Evolutionary conservation across 305 asterid genomes (phyloP), one percentile per base, ranked within the genome.

Genomic region (Solanum hybrid): DNA sequence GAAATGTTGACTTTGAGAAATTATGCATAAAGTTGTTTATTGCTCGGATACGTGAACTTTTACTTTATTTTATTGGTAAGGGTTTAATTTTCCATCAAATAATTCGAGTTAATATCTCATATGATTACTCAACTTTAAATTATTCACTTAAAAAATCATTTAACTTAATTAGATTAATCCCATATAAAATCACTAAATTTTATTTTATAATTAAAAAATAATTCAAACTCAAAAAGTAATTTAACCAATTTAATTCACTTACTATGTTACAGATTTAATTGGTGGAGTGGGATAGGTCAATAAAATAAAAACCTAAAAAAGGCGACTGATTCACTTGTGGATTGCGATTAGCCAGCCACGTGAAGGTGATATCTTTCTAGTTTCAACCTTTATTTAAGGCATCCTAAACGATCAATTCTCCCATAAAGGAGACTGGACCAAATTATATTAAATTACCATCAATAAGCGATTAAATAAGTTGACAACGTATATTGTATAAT

Each of bases 41-140:
- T 60, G 26, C 1, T 60, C 0, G 5, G 26, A 19, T 19, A 0
- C 0, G 10, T 60, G 1, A 7, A 60, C 3, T 19, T 60, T 60
- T 56, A 56, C 36, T 34, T 34, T 35, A 35, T 0, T 1, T 56
- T 17, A 1, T 17, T 56, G 4, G 1, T 56, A 17, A 60, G 0
- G 4, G 4, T 3, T 60, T 60, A 1, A 60, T 60, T 60, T 60
- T 0, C 1, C n/a, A 7, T 0, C 1, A 60, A 19, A 60, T 0
- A 1, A 19, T 60, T 56, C 0, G 4, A 17, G 10, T 17, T 56
- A 56, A 17, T 56, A 6, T 56, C 24, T 56, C 69, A 56, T 56
- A 7, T 60, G 5, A 0, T 17, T 6, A 56, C 10, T 17, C 11
- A 60, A 60, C 0, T 60, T 60, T 19, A 1, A 15, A 19, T 60